Evolutionary conservation across 257 asterid genomes (phyloP), one percentile per base, ranked within the genome.

Genomic region (Nyctanthes arbortristis): DNA sequence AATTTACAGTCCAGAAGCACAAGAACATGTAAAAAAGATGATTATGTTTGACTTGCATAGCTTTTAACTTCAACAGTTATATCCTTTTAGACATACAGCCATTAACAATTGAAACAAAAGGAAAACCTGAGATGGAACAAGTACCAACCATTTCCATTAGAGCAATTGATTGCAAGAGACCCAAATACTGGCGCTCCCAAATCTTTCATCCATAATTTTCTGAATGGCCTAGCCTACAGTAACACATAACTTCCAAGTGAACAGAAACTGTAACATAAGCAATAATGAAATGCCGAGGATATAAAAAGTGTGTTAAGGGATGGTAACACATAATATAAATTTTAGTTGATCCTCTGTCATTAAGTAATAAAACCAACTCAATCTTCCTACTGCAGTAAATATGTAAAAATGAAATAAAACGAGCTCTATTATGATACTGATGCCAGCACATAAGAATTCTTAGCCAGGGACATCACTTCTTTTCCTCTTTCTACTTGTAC

Each of bases 161-260:
- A 59, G 68, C 66, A 70, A 75, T 72, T 73, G 77, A 93, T 66
- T 65, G 88, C 77, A 73, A 90, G 90, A 70, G 96, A 90, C 61
- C 89, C 92, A 80, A 93, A 93, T 65, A 91, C 72, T 67, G 98
- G 96, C 45, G 90, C 92, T 75, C 91, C 94, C 80, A 91, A 70
- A 63, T 90, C 93, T 73, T 67, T 84, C 78, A 79, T 70, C 98
- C 98, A 93, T 62, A 78, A 70, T 79, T 76, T 78, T 79, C 77
- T 57, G 67, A 80, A 88, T 37, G 90, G 87, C 47, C 39, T 71
- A 61, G 75, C 79, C 97, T 91, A 80, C 80, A 78, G 49, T 36
- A 45, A 68, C 75, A 75, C 63, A 72, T 22, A 68, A 71, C 62
- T 68, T 35, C 49, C 63, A 49, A 32, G 35, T 74, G 57, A 76